phyloP scores from a whole-genome alignment of 2,329 filamentous ascomycete genomes.

The Alternaria brassicae region DNA sequence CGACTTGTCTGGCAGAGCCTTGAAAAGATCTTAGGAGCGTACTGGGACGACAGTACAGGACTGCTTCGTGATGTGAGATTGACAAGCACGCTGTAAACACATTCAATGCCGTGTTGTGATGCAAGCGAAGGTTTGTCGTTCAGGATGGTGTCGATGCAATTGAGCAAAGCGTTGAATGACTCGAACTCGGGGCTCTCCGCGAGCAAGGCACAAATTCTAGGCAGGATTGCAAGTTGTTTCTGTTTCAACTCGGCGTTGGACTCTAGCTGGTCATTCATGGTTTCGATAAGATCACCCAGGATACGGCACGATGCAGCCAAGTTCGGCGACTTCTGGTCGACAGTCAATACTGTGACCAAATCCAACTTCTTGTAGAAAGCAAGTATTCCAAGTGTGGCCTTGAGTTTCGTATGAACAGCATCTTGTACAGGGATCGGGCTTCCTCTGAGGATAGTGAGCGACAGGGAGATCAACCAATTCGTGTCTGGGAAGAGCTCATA shows the following conservation, averaged over 20 bases:
- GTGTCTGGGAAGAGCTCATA: slow-evolving; percentile 33
- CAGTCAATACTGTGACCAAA: slow-evolving; percentile 25
- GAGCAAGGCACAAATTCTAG: slow-evolving; percentile 33
- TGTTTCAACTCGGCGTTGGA: slow-evolving; percentile 31
- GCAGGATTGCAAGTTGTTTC: slow-evolving; percentile 40
- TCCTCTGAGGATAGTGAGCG: slow-evolving; percentile 29
- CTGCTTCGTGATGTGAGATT: slow-evolving; percentile 44
- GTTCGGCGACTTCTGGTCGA: slow-evolving; percentile 11
- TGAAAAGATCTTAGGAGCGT: slow-evolving; percentile 57
- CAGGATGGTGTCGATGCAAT: slow-evolving; percentile 58
- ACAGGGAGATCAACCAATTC: slow-evolving; percentile 32
- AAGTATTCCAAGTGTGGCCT: slow-evolving; percentile 24
- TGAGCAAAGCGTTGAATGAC: slow-evolving; percentile 58
- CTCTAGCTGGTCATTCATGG: slow-evolving; percentile 35
- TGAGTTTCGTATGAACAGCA: slow-evolving; percentile 21
- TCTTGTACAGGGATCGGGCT: slow-evolving; percentile 17
- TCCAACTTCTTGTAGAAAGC: slow-evolving; percentile 29
- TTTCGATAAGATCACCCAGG: slow-evolving; percentile 37
- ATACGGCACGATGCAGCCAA: slow-evolving; percentile 30
- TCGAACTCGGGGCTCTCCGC: slow-evolving; percentile 61
- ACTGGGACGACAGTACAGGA: slow-evolving; percentile 32
- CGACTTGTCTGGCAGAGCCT: slow-evolving; percentile 63
- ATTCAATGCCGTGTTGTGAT: slow-evolving; percentile 55
- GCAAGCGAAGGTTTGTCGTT: slow-evolving; percentile 48
- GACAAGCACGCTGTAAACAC: slow-evolving; percentile 47